These are phyloP conservation scores for Yarrowia sp. DNA, from an alignment of 805 yeast species.

Conservation along the genomic window DNA sequence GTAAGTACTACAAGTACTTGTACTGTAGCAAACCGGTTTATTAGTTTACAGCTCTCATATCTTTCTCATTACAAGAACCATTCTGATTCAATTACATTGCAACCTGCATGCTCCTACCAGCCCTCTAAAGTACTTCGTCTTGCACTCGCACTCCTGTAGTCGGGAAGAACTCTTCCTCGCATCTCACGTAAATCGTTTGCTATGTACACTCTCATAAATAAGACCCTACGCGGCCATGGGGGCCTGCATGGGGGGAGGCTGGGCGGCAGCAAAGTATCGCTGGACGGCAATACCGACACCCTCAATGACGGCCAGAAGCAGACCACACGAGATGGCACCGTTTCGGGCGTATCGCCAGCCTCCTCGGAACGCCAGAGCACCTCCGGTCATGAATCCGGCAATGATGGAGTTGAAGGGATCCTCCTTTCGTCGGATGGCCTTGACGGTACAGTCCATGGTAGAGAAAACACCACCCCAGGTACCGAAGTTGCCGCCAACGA, in stretches of 20 bases:
- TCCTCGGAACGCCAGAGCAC: slow-evolving; percentile 96
- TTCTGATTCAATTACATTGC: no score
- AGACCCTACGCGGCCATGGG: slow-evolving; percentile 35
- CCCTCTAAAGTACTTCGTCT: no score
- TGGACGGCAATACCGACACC: slow-evolving; percentile 98
- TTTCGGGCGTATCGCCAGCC: slow-evolving; percentile 97
- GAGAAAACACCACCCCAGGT: slow-evolving; percentile 99
- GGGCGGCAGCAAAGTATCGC: slow-evolving; percentile 68
- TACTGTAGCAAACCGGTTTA: no score
- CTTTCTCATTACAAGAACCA: no score
- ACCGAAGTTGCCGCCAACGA: slow-evolving; percentile 98
- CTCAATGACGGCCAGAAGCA: slow-evolving; percentile 92
- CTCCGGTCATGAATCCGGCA: slow-evolving; percentile 98
- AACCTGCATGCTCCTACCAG: no score
- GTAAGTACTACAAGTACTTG: no score
- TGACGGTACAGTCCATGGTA: slow-evolving; percentile 91
- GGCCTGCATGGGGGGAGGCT: slow-evolving; percentile 30
- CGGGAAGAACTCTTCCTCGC: no score
- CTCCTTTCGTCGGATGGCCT: slow-evolving; percentile 94
- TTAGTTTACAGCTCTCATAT: no score
- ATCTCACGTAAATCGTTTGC: no score
- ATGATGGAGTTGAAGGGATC: slow-evolving; percentile 98
- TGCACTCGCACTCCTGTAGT: no score
- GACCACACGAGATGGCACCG: slow-evolving; percentile 96
- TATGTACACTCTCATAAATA: no score